A percentile compares a stretch with the other conserved stretches of the same genome.
Conservation (phyloP, 257 asterid genomes). For the Forsythia viridissima region DNA sequence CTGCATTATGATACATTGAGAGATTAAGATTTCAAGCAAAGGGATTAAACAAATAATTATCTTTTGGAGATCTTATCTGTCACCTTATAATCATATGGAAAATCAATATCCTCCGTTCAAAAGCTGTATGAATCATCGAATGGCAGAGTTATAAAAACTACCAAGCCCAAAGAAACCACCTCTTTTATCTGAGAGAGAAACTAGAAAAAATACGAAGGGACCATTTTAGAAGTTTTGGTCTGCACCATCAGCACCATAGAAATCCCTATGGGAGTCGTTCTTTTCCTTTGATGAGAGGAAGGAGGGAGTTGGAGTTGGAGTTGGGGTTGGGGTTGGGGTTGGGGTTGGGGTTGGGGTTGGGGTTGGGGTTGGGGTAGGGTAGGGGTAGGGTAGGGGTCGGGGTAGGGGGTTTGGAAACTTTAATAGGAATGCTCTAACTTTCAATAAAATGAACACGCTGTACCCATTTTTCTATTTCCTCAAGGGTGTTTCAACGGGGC, state of each 20-base stretch:
- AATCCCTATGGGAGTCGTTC: not conserved
- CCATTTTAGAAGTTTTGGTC: not conserved
- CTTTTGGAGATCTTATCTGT: not conserved
- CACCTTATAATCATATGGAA: not conserved
- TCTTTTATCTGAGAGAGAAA: not conserved
- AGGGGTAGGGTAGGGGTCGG: not conserved
- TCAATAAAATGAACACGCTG: too few relatives aligned
- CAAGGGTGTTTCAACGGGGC: too few relatives aligned
- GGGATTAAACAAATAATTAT: not conserved
- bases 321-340: not conserved
- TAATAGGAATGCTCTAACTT: not conserved
- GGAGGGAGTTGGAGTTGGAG: not conserved
- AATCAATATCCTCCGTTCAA: not conserved
- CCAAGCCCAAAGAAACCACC: too few relatives aligned
- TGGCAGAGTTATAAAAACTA: not conserved
- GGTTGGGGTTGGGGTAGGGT: not conserved
- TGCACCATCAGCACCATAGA: not conserved
- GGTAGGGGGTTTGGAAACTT: not conserved
- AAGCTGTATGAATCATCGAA: not conserved
- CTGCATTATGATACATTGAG: not conserved
- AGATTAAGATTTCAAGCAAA: not conserved
- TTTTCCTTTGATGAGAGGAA: not conserved
- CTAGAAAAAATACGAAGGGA: not conserved
- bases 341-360: not conserved
- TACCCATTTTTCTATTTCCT: too few relatives aligned